Evolutionary conservation across 2,329 filamentous ascomycete genomes (phyloP).

Genomic region (Fusarium buharicum): DNA sequence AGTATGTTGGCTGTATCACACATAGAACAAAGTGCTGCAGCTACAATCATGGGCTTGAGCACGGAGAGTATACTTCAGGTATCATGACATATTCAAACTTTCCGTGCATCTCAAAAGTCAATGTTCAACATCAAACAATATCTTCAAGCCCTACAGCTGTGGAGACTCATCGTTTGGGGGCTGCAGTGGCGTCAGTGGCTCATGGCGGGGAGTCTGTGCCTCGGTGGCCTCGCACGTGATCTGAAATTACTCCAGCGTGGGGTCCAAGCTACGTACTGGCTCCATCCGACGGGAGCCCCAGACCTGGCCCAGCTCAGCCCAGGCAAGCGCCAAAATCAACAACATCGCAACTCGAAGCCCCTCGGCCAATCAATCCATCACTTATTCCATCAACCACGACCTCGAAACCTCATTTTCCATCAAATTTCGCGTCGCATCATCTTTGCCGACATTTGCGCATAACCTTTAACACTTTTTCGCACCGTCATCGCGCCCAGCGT

Average conservation of each 20-base stretch:
- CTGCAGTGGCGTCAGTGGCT: constrained; percentile 3
- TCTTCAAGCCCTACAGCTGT: background rate
- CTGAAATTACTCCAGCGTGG: background rate
- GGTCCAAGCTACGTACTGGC: constrained; percentile 21
- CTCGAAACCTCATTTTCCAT: constrained; percentile 45
- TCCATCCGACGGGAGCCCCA: constrained; percentile 31
- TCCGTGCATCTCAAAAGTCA: background rate
- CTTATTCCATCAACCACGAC: constrained; percentile 44
- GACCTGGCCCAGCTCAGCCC: constrained; percentile 20
- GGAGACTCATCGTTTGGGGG: constrained; percentile 4
- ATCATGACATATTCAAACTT: no score
- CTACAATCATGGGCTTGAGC: background rate
- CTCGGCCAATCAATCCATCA: constrained; percentile 39
- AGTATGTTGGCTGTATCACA: background rate
- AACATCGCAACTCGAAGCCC: constrained; percentile 41
- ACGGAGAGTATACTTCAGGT: background rate
- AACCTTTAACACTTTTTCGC: constrained; percentile 19
- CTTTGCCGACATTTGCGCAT: constrained; percentile 31
- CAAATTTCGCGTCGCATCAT: constrained; percentile 43
- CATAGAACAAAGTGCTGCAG: no score
- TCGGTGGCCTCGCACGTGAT: constrained; percentile 8
- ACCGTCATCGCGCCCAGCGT: constrained; percentile 30
- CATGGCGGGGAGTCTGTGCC: constrained; percentile 4
- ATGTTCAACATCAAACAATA: background rate
- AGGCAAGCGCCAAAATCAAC: constrained; percentile 41